Conservation (phyloP, 2,329 filamentous ascomycete genomes). For the Magnaporthiopsis poae region DNA sequence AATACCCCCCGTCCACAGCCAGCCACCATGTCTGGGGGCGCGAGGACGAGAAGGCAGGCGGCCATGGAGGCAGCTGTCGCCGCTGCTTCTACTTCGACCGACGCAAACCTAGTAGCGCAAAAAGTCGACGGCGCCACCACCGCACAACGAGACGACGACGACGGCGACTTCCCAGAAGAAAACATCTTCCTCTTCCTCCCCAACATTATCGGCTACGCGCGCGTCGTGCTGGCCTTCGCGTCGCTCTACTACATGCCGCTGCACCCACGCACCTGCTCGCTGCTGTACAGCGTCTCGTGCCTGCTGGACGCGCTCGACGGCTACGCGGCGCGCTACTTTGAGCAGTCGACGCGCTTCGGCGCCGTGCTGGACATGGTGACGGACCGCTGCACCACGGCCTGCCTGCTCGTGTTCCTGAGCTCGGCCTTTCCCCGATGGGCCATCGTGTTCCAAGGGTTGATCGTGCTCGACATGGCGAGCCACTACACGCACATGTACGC, state of each 20-base stretch:
- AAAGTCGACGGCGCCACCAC: slow-evolving; percentile 27
- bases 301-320: slow-evolving; percentile 92
- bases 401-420: slow-evolving; percentile 85
- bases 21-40: slow-evolving; percentile 17
- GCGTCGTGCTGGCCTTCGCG: slow-evolving; percentile 72
- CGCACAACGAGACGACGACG: slow-evolving; percentile 23
- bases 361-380: slow-evolving; percentile 98
- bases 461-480: slow-evolving; percentile 84
- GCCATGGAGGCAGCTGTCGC: slow-evolving; percentile 21
- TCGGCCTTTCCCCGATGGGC: slow-evolving; percentile 91
- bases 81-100: background rate
- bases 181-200: slow-evolving; percentile 78
- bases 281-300: slow-evolving; percentile 87
- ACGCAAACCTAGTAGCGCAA: slow-evolving; percentile 2
- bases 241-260: slow-evolving; percentile 99
- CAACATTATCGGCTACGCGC: slow-evolving; percentile 70
- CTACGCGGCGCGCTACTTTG: slow-evolving; percentile 75
- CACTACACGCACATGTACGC: slow-evolving; percentile 99
- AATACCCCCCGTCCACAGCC: background rate
- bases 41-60: slow-evolving; percentile 19
- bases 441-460: slow-evolving; percentile 86
- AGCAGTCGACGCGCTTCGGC: slow-evolving; percentile 91
- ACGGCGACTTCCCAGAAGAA: slow-evolving; percentile 39
- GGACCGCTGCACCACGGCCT: slow-evolving; percentile 91
- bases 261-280: slow-evolving; percentile 87